Conservation (phyloP, 108 stramenopile species). For the Cylindrotheca fusiformis region DNA sequence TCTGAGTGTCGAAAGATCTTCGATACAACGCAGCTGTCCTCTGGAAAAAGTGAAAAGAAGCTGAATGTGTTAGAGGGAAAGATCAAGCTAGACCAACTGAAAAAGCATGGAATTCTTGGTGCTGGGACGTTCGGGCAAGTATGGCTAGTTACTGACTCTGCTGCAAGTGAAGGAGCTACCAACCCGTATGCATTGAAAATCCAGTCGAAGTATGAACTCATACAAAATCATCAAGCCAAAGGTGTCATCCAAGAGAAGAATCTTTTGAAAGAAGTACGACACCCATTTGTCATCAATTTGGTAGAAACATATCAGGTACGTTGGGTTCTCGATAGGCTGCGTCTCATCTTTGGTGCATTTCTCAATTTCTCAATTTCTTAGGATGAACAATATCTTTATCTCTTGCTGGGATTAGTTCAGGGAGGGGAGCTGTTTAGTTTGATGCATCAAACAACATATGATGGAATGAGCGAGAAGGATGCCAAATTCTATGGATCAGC, state of each 20-base stretch:
- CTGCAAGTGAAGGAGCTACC: conserved; percentile 19
- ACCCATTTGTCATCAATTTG: conserved; percentile 93
- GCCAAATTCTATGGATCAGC: conserved; percentile 75
- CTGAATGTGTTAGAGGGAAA: conserved; percentile 20
- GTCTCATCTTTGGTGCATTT: too few species aligned
- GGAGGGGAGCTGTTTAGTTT: conserved; percentile 86
- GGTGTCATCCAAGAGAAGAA: conserved; percentile 83
- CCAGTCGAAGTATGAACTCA: conserved; percentile 84
- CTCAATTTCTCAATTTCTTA: too few species aligned
- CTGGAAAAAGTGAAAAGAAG: conserved; percentile 38
- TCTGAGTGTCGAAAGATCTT: conserved; percentile 53
- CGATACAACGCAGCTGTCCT: conserved; percentile 61
- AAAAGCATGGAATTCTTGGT: conserved; percentile 38
- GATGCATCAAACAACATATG: conserved; percentile 56
- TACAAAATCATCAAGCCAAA: conserved; percentile 81
- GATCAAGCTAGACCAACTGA: conserved; percentile 14
- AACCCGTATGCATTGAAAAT: conserved; percentile 87
- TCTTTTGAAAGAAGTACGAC: conserved; percentile 80
- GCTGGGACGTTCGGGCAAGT: conserved; percentile 83
- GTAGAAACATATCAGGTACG: conserved; percentile 81
- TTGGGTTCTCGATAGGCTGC: too few species aligned
- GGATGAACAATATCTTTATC: conserved; percentile 68
- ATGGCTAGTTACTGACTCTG: conserved; percentile 48
- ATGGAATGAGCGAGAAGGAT: conserved; percentile 62
- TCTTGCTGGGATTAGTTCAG: conserved; percentile 68